These are phyloP conservation scores for Nakaseomyces glabratus DNA, from an alignment of 1,139 yeast genomes.

Conservation along the genomic window DNA sequence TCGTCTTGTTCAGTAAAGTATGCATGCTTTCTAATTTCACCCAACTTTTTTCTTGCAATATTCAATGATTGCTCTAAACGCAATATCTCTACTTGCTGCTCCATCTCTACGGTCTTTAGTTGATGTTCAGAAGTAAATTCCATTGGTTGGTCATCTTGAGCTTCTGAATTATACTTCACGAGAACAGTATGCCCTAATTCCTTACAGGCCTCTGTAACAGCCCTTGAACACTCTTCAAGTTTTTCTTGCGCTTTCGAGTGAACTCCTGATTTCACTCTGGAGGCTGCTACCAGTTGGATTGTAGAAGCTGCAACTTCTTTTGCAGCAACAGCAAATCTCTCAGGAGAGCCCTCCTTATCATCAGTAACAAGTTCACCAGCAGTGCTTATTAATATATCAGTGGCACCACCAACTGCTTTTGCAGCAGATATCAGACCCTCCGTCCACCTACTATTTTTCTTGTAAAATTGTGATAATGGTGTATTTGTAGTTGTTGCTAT, in stretches of 20 bases:
- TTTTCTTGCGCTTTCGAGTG: slow-evolving; percentile 71
- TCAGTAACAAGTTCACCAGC: slow-evolving; percentile 72
- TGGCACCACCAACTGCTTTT: slow-evolving; percentile 77
- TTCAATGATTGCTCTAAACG: slow-evolving; percentile 53
- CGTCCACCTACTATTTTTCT: slow-evolving; percentile 87
- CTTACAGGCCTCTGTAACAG: slow-evolving; percentile 69
- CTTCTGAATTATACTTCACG: slow-evolving; percentile 7
- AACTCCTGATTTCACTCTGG: slow-evolving; percentile 75
- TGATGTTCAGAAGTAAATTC: slow-evolving; percentile 76
- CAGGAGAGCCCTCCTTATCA: slow-evolving; percentile 51
- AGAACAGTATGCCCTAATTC: slow-evolving; percentile 34
- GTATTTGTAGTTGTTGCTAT: slow-evolving; percentile 45
- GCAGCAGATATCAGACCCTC: slow-evolving; percentile 91
- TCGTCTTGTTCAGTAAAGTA: slow-evolving; percentile 11
- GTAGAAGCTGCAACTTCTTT: slow-evolving; percentile 91
- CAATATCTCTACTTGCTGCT: slow-evolving; percentile 84
- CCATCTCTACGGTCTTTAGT: slow-evolving; percentile 84
- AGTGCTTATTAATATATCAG: slow-evolving; percentile 67
- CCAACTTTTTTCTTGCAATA: slow-evolving; percentile 67
- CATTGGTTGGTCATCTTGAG: slow-evolving; percentile 34
- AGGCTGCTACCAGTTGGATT: slow-evolving; percentile 86
- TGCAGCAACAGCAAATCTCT: slow-evolving; percentile 81
- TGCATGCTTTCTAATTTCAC: slow-evolving; percentile 66
- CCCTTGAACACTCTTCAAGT: slow-evolving; percentile 59
- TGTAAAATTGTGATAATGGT: slow-evolving; percentile 57